Evolutionary conservation across 2,329 filamentous ascomycete genomes (phyloP).

Genomic region (Saccharata proteae): DNA sequence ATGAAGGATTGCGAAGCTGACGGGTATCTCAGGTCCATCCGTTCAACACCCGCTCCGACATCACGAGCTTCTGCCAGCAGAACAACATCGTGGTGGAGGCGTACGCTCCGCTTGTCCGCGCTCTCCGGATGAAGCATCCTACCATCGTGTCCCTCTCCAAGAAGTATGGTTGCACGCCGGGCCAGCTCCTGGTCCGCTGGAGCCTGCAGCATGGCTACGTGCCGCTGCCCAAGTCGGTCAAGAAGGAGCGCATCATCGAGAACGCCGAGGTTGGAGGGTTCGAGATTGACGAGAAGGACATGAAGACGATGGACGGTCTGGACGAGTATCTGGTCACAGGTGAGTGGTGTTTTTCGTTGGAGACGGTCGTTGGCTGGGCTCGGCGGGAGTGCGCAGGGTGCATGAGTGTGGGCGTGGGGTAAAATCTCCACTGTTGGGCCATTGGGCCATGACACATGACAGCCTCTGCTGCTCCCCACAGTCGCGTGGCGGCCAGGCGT

Average conservation of each 20-base stretch:
- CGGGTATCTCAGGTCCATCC: constrained; percentile 54
- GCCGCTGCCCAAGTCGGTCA: constrained; percentile 61
- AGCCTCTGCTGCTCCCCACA: no score
- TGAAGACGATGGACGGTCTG: constrained; percentile 49
- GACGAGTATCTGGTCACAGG: constrained; percentile 66
- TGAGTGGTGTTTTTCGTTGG: constrained; percentile 28
- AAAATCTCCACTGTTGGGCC: no score
- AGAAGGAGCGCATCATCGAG: constrained; percentile 48
- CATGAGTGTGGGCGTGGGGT: not conserved
- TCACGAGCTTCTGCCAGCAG: constrained; percentile 52
- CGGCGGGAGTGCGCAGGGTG: not conserved
- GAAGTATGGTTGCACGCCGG: constrained; percentile 58
- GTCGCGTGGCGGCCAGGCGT: no score
- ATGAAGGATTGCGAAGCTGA: not conserved
- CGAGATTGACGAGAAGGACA: constrained; percentile 49
- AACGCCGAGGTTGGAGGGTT: constrained; percentile 53
- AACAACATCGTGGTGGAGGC: constrained; percentile 63
- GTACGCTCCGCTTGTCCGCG: constrained; percentile 66
- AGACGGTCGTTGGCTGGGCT: not conserved
- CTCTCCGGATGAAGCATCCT: constrained; percentile 56
- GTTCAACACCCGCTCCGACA: constrained; percentile 62
- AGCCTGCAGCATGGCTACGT: constrained; percentile 63
- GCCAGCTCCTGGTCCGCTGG: constrained; percentile 69
- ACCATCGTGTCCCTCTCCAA: constrained; percentile 48
- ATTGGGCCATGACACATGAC: no score